Base-by-base conservation (phyloP, 768 basidiomycete species). In the Tulasnella calospora region DNA sequence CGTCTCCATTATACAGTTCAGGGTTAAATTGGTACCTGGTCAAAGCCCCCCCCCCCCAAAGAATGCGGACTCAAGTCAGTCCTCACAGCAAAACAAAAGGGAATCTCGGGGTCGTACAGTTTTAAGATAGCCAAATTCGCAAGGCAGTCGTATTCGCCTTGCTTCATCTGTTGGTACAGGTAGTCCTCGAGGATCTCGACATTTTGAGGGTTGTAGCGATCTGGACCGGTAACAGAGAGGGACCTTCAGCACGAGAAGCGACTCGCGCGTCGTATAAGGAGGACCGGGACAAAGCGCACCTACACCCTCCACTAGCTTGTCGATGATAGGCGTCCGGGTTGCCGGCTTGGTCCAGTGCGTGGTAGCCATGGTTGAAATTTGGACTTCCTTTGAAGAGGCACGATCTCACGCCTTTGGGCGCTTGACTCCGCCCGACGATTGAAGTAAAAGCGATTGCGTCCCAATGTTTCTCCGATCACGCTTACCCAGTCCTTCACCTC, bases 121-220 rank as follows among this genome's bases (percentile, higher is more conserved):
- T 98, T 98, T 71, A 98, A 84, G 80, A 98, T 95, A 72, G 96
- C 96, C 55, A 98, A 87, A 85, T 99, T 98, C 40, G 97, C 95
- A 57, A 98, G 89, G 82, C 94, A 92, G 84, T 99, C 97, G 82
- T 98, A 98, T 83, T 95, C 93, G 81, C 92, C 91, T 82, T 90
- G 92, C 81, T 92, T 89, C 80, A 95, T 94, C 85, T 99, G 97
- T 84, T 94, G 92, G 84, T 94, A 94, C 79, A 99, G 90, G 86
- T 99, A 98, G 83, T 98, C 97, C 85, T 98, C 97, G 79, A 99
- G 91, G 81, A 96, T 93, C 47, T 90, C 87, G 79, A 97, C 91
- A 84, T 99, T 99, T 74, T 92, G 91, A 61, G 97, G 97, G 86
- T 98, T 99, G 85, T 99, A 99, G 79, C 97, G 92, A 87, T 99